Base-by-base conservation (phyloP, 2,329 filamentous ascomycete genomes). In the Sphaerostilbella broomeana region DNA sequence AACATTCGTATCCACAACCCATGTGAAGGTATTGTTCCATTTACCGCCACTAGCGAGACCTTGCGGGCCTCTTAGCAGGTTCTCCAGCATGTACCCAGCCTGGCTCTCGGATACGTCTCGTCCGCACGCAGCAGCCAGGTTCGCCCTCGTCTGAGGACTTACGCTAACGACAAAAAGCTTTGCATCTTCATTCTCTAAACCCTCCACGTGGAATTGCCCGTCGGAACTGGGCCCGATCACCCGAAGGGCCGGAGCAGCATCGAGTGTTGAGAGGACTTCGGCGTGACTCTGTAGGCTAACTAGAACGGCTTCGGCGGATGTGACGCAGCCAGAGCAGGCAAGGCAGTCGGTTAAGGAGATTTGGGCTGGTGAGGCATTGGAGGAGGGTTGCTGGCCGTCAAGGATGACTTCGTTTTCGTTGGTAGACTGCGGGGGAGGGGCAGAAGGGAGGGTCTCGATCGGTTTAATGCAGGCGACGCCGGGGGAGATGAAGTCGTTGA, bases 401-500 rank as follows among this genome's bases (percentile, higher is more conserved):
- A 90, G 89, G 40, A 90, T 89, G 48, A 97, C 89, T 76, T 97
- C 88, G 64, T 89, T 84, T 50, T 76, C 72, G 55, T 69, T 62
- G 47, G 55, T 42, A 33, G 54, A 47, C 37, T 51, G 53, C 45
- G 51, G 51, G 47, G 54, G 47, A 43, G 58, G 51, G 48, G 75
- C 71, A 35, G 73, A 64, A 2, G 92, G 90, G 11, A 98, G 77
- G 2, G 87, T 94, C 63, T 98, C 92, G 59, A 98, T 75, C 19
- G 92, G 92, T 58, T 98, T 97, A 64, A 98, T 97, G 67, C 92
- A 98, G 47, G 92, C 92, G 56, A 98, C 89, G 47, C 90, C 89
- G 11, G 92, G 92, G 42, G 86, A 92, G 60, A 98, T 98, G 68
- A 98, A 98, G 72, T 98, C 92, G 71, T 98, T 98, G 46, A 98